A percentile compares a stretch with the other conserved stretches of the same genome.
Conservation (phyloP, 768 basidiomycete species). For the Flagelloscypha sp. region DNA sequence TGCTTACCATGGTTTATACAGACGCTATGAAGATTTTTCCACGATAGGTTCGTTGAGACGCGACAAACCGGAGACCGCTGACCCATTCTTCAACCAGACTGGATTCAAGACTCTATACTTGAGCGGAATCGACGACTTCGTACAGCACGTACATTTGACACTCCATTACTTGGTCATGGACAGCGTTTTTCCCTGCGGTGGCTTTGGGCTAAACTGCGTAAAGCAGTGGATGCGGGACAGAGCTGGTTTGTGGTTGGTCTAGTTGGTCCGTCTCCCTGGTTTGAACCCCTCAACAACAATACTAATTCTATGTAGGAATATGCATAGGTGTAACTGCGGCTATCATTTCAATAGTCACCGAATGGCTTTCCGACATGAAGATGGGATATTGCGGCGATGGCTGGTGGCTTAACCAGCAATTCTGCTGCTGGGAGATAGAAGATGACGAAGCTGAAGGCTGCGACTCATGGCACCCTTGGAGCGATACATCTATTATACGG, state of each 20-base stretch:
- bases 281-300: too few species aligned
- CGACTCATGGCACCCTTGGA: conserved; percentile 90
- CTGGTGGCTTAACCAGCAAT: conserved; percentile 98
- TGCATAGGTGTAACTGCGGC: conserved; percentile 93
- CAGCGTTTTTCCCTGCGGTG: conserved; percentile 45
- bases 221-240: conserved; percentile 62
- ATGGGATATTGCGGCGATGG: conserved; percentile 94
- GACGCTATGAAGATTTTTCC: conserved; percentile 91
- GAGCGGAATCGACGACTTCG: conserved; percentile 77
- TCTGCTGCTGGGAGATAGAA: conserved; percentile 97
- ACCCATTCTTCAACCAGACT: conserved; percentile 47
- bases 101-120: conserved; percentile 92
- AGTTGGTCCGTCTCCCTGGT: conserved; percentile 72
- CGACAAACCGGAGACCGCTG: conserved; percentile 10
- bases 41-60: conserved; percentile 67
- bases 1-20: too few species aligned
- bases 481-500: conserved; percentile 55
- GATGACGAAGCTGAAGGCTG: conserved; percentile 72
- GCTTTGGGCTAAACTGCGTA: conserved; percentile 56
- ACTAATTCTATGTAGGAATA: conserved; percentile 45
- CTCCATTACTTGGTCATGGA: conserved; percentile 34
- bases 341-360: conserved; percentile 87
- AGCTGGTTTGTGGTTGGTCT: conserved; percentile 89
- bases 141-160: conserved; percentile 39
- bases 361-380: conserved; percentile 97